Conservation (phyloP, 768 basidiomycete genomes). For the Hebeloma cylindrosporum region DNA sequence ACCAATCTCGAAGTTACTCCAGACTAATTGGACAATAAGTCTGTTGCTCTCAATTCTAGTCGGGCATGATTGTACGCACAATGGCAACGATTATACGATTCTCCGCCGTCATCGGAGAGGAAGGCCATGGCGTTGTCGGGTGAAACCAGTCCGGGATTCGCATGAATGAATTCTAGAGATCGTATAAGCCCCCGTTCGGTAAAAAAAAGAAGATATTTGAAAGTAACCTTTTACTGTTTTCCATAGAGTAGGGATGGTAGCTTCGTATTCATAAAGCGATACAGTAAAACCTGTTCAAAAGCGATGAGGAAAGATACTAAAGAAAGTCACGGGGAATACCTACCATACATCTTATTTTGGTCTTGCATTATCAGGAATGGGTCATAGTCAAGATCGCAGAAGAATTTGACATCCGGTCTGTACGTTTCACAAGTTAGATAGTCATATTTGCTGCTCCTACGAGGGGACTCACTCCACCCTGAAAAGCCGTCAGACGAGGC, state of each 20-base stretch:
- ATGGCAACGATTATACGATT: constrained; percentile 75
- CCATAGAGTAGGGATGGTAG: constrained; percentile 90
- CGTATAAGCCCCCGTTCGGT: not conserved
- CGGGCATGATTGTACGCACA: constrained; percentile 41
- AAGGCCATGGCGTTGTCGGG: constrained; percentile 79
- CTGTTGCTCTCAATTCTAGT: constrained; percentile 10
- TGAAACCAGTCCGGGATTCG: constrained; percentile 59
- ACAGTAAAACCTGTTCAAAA: constrained; percentile 67
- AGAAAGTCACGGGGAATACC: constrained; percentile 12
- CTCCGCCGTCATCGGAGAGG: constrained; percentile 74
- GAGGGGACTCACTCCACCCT: constrained; percentile 46
- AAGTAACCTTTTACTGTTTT: constrained; percentile 63
- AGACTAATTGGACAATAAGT: constrained; percentile 49
- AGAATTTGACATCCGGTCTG: constrained; percentile 84
- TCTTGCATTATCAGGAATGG: constrained; percentile 90
- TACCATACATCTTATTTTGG: constrained; percentile 81
- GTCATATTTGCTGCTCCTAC: not conserved
- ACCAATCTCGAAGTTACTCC: constrained; percentile 94
- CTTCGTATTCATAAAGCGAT: constrained; percentile 77
- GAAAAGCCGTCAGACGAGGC: constrained; percentile 8
- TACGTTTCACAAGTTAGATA: constrained; percentile 5
- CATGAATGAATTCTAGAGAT: constrained; percentile 66
- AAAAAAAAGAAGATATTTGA: not conserved
- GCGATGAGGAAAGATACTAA: not conserved
- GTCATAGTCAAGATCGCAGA: constrained; percentile 85